Evolutionary conservation across 225 moss, liverwort and hornwort genomes (phyloP), one percentile per base, ranked within the genome.

Genomic region (Physcomitrium patens): DNA sequence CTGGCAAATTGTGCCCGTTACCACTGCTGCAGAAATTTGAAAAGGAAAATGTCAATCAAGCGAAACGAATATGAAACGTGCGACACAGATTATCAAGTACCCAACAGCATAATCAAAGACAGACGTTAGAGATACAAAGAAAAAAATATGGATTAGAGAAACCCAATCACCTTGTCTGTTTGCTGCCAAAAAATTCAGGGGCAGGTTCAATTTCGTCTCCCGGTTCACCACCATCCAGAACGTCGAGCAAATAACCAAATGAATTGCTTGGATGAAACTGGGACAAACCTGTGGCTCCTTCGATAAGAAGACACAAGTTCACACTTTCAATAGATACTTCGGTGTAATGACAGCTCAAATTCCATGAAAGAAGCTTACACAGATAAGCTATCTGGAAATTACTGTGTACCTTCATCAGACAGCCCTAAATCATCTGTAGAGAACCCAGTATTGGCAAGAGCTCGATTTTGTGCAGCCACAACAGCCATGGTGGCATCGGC

Each of bases 171-270:
- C 86, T 89, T 37, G 81, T 71, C 63, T 85, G 88, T 59, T 87
- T 75, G 81, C 78, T 81, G 66, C 83, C 84, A 37, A 85, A 93
- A 16, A 69, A 71, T 50, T 93, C 96, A 70, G 81, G 82, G 13
- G 75, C 64, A 42, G 86, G 77, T 74, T 91, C 96, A 24, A 70
- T 84, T 19, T 96, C 96, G 18, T 96, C 96, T 63, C 81, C 90
- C 70, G 82, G 86, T 45, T 93, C 96, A 17, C 74, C 80, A 42
- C 93, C 86, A 75, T 96, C 96, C 58, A 96, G 76, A 17, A 96
- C 96, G 66, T 96, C 96, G 76, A 96, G 83, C 1, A 96, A 82
- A 46, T 96, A 96, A 68, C 89, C 96, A 67, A 96, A 92, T 1
- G 96, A 82, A 60, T 92, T 92, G 74, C 89, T 90, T 0, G 92